phyloP scores from a whole-genome alignment of 129 eudicot species.

The Chrysanthemum lavandulifolium region DNA sequence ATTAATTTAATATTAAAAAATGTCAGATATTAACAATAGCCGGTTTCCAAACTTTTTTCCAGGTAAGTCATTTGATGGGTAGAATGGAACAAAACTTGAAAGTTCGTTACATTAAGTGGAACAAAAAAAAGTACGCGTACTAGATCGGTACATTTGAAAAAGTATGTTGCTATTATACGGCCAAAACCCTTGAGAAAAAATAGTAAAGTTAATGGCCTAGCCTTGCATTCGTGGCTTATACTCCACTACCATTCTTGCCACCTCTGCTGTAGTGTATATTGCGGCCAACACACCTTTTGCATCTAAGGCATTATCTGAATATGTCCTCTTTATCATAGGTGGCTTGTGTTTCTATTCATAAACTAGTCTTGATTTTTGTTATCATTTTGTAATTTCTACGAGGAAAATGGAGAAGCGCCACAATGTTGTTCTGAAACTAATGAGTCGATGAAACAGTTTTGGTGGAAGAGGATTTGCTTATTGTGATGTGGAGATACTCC shows the following conservation, averaged over 20 bases:
- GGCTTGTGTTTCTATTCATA: background rate
- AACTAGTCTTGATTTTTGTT: background rate
- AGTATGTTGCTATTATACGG: too few species aligned
- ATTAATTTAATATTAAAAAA: too few species aligned
- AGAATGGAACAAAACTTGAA: too few species aligned
- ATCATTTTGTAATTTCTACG: background rate
- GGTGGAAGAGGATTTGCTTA: conserved; percentile 49
- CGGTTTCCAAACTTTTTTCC: too few species aligned
- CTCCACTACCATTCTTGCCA: conserved; percentile 55
- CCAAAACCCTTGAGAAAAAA: conserved; percentile 34
- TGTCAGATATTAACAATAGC: too few species aligned
- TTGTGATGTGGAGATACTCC: conserved; percentile 49
- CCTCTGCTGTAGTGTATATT: conserved; percentile 60
- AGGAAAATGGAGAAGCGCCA: too few species aligned
- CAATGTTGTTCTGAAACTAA: background rate
- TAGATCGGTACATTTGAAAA: too few species aligned
- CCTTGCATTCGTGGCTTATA: conserved; percentile 52
- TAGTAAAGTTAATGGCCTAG: conserved; percentile 38
- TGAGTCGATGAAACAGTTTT: conserved; percentile 34
- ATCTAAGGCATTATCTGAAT: conserved; percentile 64
- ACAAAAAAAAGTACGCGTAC: too few species aligned
- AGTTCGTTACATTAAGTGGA: too few species aligned
- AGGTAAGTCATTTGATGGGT: too few species aligned
- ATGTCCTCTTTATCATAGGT: background rate
- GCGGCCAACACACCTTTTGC: conserved; percentile 53